Conservation (phyloP, 768 basidiomycete genomes). For the Boletus reticuloceps region DNA sequence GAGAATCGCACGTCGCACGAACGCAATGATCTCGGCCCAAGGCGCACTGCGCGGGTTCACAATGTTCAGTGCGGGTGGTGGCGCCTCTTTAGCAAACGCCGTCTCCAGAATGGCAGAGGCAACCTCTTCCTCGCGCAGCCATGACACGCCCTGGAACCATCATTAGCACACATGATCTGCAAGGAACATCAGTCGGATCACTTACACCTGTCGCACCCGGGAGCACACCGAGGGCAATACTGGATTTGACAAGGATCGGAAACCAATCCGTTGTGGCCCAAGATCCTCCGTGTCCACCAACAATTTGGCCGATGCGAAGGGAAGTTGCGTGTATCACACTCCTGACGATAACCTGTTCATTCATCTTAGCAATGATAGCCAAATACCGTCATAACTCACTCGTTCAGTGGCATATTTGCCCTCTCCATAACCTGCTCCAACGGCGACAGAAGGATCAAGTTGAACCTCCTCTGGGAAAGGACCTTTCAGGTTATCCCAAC, state of each 20-base stretch:
- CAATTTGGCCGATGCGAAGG: constrained; percentile 35
- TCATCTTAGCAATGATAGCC: too few relatives aligned
- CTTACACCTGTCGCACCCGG: constrained; percentile 34
- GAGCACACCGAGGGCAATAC: constrained; percentile 24
- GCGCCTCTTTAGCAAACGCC: constrained; percentile 15
- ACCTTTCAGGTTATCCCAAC: constrained; percentile 26
- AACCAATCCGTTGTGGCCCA: constrained; percentile 49
- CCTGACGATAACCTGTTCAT: constrained; percentile 21
- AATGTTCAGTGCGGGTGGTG: constrained; percentile 33
- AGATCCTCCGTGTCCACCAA: constrained; percentile 38
- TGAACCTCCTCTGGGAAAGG: constrained; percentile 37
- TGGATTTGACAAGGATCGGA: constrained; percentile 40
- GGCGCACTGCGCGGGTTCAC: constrained; percentile 36
- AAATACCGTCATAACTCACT: constrained; percentile 10
- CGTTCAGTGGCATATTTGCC: constrained; percentile 38
- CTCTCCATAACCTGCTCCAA: constrained; percentile 37
- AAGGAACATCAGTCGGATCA: background rate
- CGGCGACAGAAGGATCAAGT: constrained; percentile 23
- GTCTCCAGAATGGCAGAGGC: constrained; percentile 33
- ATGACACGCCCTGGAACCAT: constrained; percentile 29
- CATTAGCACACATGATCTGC: background rate
- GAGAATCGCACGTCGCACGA: constrained; percentile 19
- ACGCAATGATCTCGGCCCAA: constrained; percentile 32
- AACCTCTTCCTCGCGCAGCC: constrained; percentile 42
- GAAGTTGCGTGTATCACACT: constrained; percentile 27